Conservation (phyloP, 345 rosid species). For the Aurinia saxatilis region DNA sequence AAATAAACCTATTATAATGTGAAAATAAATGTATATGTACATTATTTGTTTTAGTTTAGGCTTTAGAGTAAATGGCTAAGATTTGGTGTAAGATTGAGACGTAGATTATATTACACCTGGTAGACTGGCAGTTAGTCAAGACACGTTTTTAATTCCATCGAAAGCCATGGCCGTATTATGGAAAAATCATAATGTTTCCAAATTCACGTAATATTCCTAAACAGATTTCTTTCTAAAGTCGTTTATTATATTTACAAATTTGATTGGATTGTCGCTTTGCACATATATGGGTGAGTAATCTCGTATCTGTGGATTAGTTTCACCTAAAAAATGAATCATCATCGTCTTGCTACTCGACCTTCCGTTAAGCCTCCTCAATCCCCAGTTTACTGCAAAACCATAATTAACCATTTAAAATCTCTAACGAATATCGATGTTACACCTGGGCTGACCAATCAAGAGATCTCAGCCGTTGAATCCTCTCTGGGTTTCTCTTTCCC, state of each 20-base stretch:
- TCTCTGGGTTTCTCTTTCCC: constrained; percentile 64
- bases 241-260: neutral
- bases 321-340: constrained; percentile 11
- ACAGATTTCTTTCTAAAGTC: too few species aligned
- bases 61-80: too few species aligned
- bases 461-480: constrained; percentile 56
- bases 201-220: too few species aligned
- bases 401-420: constrained; percentile 44
- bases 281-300: neutral
- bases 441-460: constrained; percentile 56
- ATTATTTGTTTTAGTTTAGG: too few species aligned
- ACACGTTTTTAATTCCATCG: too few species aligned
- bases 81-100: too few species aligned
- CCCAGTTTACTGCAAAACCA: constrained; percentile 54
- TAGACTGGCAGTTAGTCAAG: too few species aligned
- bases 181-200: too few species aligned
- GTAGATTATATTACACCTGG: too few species aligned
- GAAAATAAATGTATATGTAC: too few species aligned
- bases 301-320: neutral
- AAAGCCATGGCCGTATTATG: too few species aligned
- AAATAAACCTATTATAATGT: too few species aligned
- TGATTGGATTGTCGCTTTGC: constrained; percentile 2
- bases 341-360: constrained; percentile 7
- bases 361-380: constrained; percentile 11
- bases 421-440: constrained; percentile 40